A percentile compares a stretch with the other conserved stretches of the same genome.
phyloP scores from a whole-genome alignment of 371 early-diverging fungal species.

The Thermomucor indicae-seudaticae region DNA sequence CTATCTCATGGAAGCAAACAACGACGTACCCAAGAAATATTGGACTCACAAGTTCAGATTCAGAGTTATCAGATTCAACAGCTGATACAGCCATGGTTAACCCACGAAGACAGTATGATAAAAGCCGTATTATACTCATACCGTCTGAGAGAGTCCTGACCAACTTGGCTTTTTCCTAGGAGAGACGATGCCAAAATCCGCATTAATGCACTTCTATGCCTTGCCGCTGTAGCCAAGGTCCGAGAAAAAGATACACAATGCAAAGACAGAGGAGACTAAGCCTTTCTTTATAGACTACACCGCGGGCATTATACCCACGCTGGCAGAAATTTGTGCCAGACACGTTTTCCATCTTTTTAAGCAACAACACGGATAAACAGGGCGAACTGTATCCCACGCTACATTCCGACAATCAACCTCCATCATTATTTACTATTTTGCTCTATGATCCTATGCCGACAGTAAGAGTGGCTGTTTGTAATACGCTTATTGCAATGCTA shows the following conservation, averaged over 20 bases:
- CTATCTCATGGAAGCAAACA: slow-evolving; percentile 25
- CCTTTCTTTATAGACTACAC: slow-evolving; percentile 40
- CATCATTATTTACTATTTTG: slow-evolving; percentile 43
- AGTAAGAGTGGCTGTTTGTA: slow-evolving; percentile 53
- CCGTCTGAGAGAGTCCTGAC: neutral
- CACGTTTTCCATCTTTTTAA: slow-evolving; percentile 28
- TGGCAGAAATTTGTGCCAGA: slow-evolving; percentile 61
- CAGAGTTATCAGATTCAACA: slow-evolving; percentile 60
- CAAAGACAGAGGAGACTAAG: too few relatives aligned
- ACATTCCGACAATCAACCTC: slow-evolving; percentile 34
- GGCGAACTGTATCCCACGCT: slow-evolving; percentile 17
- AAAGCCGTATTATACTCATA: slow-evolving; percentile 1
- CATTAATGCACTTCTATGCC: slow-evolving; percentile 53
- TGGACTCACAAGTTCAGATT: slow-evolving; percentile 50
- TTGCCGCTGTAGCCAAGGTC: slow-evolving; percentile 54
- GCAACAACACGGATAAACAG: slow-evolving; percentile 16
- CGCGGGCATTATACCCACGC: slow-evolving; percentile 54
- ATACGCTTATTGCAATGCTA: slow-evolving; percentile 50
- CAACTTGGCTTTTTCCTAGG: slow-evolving; percentile 8
- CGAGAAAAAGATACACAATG: too few relatives aligned
- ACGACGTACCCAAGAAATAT: neutral
- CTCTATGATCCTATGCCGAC: slow-evolving; percentile 36
- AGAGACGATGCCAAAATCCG: slow-evolving; percentile 51
- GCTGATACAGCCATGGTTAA: slow-evolving; percentile 21
- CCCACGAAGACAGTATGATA: slow-evolving; percentile 20